Evolutionary conservation across 2,329 filamentous ascomycete species (phyloP).

Genomic region (Fonsecaea monophora): DNA sequence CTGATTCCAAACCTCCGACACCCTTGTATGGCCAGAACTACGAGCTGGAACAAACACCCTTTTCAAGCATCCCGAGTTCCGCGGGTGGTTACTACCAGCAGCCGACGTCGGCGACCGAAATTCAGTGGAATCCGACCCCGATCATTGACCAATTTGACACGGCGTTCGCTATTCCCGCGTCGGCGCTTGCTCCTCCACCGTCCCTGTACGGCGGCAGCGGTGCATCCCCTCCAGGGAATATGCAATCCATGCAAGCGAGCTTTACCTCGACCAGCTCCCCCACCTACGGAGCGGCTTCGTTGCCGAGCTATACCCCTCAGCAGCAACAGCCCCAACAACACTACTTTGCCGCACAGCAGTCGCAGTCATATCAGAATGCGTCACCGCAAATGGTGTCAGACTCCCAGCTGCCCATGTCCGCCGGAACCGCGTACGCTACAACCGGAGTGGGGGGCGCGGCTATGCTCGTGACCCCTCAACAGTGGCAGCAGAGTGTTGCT

Average conservation of each 20-base stretch:
- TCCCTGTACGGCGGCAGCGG: slow-evolving; percentile 35
- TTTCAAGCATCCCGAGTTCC: slow-evolving; percentile 43
- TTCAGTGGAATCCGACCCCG: slow-evolving; percentile 82
- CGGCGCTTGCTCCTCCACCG: slow-evolving; percentile 40
- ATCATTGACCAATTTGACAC: slow-evolving; percentile 91
- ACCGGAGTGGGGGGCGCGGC: slow-evolving; percentile 5
- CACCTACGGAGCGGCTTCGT: slow-evolving; percentile 17
- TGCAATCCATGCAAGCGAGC: slow-evolving; percentile 48
- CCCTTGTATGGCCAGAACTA: slow-evolving; percentile 43
- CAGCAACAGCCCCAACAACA: slow-evolving; percentile 42
- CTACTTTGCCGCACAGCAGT: slow-evolving; percentile 31
- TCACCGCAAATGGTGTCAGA: slow-evolving; percentile 33
- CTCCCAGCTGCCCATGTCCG: slow-evolving; percentile 28
- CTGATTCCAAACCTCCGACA: slow-evolving; percentile 78
- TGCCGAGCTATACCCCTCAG: slow-evolving; percentile 23
- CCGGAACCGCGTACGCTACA: slow-evolving; percentile 17
- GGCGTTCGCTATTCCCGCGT: slow-evolving; percentile 79
- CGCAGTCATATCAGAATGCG: slow-evolving; percentile 26
- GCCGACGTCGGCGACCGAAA: slow-evolving; percentile 45
- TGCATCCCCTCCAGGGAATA: slow-evolving; percentile 42
- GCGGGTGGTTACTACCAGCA: slow-evolving; percentile 53
- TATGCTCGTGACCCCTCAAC: slow-evolving; percentile 51
- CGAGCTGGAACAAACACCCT: slow-evolving; percentile 27
- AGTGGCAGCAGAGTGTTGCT: slow-evolving; percentile 58
- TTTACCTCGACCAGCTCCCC: slow-evolving; percentile 26